Evolutionary conservation across 768 basidiomycete species (phyloP), one percentile per base, ranked within the genome.

Genomic region (Galerina sulciceps): DNA sequence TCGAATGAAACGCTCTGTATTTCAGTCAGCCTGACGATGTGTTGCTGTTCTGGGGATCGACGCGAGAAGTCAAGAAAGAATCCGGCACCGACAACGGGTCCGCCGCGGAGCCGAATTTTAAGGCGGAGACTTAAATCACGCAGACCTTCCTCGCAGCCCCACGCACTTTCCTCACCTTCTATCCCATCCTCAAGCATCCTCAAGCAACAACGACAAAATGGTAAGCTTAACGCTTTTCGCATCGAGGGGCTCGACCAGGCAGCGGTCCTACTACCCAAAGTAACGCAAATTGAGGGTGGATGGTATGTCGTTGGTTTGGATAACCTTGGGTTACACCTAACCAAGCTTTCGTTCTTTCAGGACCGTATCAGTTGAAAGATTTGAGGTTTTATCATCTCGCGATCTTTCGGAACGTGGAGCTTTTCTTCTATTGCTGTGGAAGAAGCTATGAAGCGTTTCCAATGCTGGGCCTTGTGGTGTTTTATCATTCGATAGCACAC

Each of bases 261-360:
- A 59, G 62, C 65, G 71, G 69, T 73, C 71, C 73, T 65, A 75
- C 72, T 70, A 71, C 76, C 71, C 70, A 52, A 36, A 22, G 31
- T 13, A 31, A 47, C 26, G 13, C 35, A 55, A 43, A 60, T 69
- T 69, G 67, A 71, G 52, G 81, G 77, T 84, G 82, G 83, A 85
- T 86, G 84, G 81, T 71, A 68, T 73, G 83, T 81, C 57, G 65
- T 64, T 50, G 2, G 0, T 67, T 53, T 62, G 67, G 83, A 84
- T 85, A 68, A 71, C 66, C 38, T 26, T 46, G 46, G 45, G 46
- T 36, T 35, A 51, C 53, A 47, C 60, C 17, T 40, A 38, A 43
- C 20, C 18, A 47, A 34, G 47, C 15, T 14, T 35, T 22, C 40
- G 43, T 17, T 26, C 10, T 44, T 44, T 46, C 47, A 71, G 70